phyloP scores from a whole-genome alignment of 371 early-diverging fungal genomes.

The Apophysomyces trapeziformis region DNA sequence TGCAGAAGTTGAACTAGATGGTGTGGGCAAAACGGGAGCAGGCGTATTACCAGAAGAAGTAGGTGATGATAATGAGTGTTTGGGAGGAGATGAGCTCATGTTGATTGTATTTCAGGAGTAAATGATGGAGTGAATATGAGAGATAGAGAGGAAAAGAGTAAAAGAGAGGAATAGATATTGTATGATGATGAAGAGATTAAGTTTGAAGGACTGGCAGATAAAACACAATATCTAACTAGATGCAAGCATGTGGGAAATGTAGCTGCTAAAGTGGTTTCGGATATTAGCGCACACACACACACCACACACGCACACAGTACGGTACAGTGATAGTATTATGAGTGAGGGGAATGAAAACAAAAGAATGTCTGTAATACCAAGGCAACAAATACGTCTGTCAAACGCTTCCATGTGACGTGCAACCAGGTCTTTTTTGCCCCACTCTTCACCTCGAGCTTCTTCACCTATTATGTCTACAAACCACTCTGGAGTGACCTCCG shows the following conservation, averaged over 20 bases:
- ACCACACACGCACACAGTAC: conserved; percentile 9
- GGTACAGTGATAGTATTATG: not conserved
- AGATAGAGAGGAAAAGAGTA: not conserved
- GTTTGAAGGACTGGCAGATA: not conserved
- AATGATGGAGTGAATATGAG: not conserved
- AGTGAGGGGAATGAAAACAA: not conserved
- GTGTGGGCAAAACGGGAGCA: conserved; percentile 21
- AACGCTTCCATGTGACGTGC: conserved; percentile 5
- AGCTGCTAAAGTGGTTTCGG: conserved; percentile 4
- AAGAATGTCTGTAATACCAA: not conserved
- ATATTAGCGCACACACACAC: conserved; percentile 1
- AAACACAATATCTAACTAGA: not conserved
- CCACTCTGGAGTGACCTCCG: conserved; percentile 54
- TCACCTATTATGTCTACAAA: conserved; percentile 22
- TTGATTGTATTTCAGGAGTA: conserved; percentile 7
- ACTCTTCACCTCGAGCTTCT: conserved; percentile 2
- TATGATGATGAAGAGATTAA: not conserved
- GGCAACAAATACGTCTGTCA: conserved; percentile 1
- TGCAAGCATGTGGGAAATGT: not conserved
- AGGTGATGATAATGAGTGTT: conserved; percentile 14
- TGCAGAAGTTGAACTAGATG: conserved; percentile 23
- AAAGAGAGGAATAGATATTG: not conserved
- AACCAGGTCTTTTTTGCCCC: conserved; percentile 1
- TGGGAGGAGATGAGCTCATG: conserved; percentile 12
- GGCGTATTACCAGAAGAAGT: conserved; percentile 15